Evolutionary conservation across 2,329 filamentous ascomycete species (phyloP), one percentile per base, ranked within the genome.

Genomic region (Colletotrichum aenigma): DNA sequence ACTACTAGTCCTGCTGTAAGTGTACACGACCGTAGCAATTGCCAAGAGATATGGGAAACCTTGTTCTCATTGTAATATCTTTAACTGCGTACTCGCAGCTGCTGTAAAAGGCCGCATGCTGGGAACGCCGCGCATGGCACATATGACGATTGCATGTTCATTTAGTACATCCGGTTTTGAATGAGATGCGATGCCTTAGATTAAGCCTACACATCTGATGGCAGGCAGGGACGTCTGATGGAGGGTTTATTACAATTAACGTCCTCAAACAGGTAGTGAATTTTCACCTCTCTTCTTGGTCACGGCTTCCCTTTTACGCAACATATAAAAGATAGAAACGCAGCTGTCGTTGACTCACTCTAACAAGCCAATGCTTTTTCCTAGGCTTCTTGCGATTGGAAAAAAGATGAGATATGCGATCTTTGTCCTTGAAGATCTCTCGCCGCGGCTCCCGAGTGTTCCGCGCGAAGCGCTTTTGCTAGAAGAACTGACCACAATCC

Each of bases 221-320:
- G 18, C 38, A n/a, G 38, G 8, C 3, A 43, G 34, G 13, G 34
- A 16, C 18, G 18, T 43, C 9, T 43, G n/a, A n/a, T n/a, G 0
- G 3, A 6, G 18, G 18, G 9, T 18, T 6, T 48, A 7, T 21
- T n/a, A 7, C n/a, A 4, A 1, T 21, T 1, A 3, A 52, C 10
- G n/a, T 52, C 43, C 10, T 21, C 43, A 21, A 52, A 21, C 10
- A 7, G 1, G 15, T 12, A 4, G 0, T 12, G 43, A 21, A 6
- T 21, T 52, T 7, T 21, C 10, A 1, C 2, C 9, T 4, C 10
- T 21, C 10, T 48, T 4, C 43, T 21, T 21, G 4, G n/a, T 48
- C 0, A 21, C n/a, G n/a, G 6, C 3, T 52, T 13, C 4, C n/a
- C n/a, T 52, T 13, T 52, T 6, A 24, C n/a, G 10, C n/a, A 13